Percentiles rank a stretch among this genome's conserved stretches.
These are phyloP conservation scores for Alternaria novae-zelandiae DNA, from an alignment of 2,329 filamentous ascomycete genomes.

Conservation along the genomic window DNA sequence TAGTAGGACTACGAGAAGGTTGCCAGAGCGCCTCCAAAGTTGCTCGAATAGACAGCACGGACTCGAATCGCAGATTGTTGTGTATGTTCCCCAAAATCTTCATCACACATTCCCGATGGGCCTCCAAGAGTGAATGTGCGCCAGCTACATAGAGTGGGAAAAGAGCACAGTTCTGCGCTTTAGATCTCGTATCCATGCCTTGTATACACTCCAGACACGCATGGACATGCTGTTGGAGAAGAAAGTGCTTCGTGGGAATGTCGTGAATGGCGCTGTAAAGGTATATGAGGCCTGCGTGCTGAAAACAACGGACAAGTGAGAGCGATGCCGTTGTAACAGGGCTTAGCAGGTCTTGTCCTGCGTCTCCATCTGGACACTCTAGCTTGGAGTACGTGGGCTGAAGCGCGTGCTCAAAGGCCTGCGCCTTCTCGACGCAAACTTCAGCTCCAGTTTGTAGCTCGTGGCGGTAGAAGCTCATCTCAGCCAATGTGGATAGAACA, in stretches of 20 bases:
- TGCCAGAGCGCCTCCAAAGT: slow-evolving; percentile 10
- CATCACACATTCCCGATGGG: slow-evolving; percentile 4
- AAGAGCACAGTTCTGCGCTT: slow-evolving; percentile 18
- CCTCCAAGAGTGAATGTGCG: slow-evolving; percentile 10
- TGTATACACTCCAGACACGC: slow-evolving; percentile 20
- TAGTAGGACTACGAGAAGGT: slow-evolving; percentile 4
- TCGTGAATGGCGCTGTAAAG: slow-evolving; percentile 21
- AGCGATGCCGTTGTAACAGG: slow-evolving; percentile 1
- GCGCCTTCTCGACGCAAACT: not conserved
- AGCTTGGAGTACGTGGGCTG: slow-evolving; percentile 5
- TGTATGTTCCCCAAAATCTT: slow-evolving; percentile 14
- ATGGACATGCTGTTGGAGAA: slow-evolving; percentile 21
- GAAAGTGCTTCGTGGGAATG: slow-evolving; percentile 11
- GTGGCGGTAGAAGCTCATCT: slow-evolving; percentile 15
- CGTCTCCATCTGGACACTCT: not conserved
- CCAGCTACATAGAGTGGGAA: slow-evolving; percentile 24
- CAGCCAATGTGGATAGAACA: slow-evolving; percentile 4
- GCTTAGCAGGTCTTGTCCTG: not conserved
- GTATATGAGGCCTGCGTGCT: slow-evolving; percentile 21
- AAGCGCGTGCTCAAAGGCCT: slow-evolving; percentile 6
- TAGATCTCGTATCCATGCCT: slow-evolving; percentile 14
- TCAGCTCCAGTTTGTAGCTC: not conserved
- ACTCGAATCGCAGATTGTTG: slow-evolving; percentile 17
- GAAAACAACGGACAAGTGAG: slow-evolving; percentile 16
- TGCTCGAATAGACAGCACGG: slow-evolving; percentile 11